Conservation (phyloP, 257 asterid species). For the Ballota nigra region DNA sequence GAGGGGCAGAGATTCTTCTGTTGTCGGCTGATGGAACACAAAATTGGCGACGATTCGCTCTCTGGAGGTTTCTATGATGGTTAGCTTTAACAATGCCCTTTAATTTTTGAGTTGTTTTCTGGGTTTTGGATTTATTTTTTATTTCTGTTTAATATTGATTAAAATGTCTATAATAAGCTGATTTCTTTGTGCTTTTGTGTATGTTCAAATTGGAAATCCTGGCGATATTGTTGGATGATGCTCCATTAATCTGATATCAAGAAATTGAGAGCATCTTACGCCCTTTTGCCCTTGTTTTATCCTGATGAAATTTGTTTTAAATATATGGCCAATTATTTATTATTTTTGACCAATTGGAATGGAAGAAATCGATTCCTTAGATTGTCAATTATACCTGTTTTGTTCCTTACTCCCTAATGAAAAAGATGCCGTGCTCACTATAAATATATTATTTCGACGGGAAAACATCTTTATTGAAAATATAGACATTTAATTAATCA, state of each 20-base stretch:
- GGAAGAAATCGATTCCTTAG: conserved; percentile 9
- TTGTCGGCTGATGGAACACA: conserved; percentile 51
- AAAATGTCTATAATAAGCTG: neutral
- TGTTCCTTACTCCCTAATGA: neutral
- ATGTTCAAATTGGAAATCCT: neutral
- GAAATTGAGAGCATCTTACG: neutral
- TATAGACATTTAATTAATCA: neutral
- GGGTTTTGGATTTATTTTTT: neutral
- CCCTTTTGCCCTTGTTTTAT: neutral
- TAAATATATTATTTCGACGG: neutral
- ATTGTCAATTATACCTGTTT: neutral
- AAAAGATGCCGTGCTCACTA: neutral
- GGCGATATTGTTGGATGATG: conserved; percentile 1
- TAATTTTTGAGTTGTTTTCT: neutral
- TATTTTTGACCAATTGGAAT: neutral
- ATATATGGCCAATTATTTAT: neutral
- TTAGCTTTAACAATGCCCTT: conserved; percentile 21
- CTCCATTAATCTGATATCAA: neutral
- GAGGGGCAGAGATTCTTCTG: neutral
- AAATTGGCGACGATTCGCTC: conserved; percentile 39
- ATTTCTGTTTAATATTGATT: neutral
- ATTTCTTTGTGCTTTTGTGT: neutral
- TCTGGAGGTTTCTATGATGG: conserved; percentile 50
- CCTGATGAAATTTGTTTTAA: neutral
- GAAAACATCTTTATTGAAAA: neutral